These are phyloP conservation scores for Phanerodontia chrysosporium DNA, from an alignment of 768 basidiomycete species.

Conservation along the genomic window DNA sequence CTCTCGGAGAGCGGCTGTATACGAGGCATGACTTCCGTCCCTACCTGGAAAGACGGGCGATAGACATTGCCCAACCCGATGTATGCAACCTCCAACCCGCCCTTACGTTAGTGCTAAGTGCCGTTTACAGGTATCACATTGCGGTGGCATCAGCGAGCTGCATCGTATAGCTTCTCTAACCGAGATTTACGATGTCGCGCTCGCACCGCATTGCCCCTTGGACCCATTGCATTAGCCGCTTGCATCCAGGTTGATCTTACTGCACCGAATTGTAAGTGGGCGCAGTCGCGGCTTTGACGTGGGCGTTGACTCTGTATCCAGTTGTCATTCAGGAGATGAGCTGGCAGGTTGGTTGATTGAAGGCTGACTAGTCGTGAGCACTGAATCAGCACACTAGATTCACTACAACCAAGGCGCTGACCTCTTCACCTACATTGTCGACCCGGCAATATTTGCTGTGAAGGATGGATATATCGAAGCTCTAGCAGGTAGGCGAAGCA, in stretches of 20 bases:
- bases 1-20: slow-evolving; percentile 61
- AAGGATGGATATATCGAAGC: slow-evolving; percentile 46
- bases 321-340: slow-evolving; percentile 67
- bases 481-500: slow-evolving; percentile 20
- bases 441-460: slow-evolving; percentile 50
- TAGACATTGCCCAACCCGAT: slow-evolving; percentile 71
- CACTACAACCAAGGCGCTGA: slow-evolving; percentile 64
- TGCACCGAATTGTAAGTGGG: slow-evolving; percentile 52
- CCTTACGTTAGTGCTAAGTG: background rate
- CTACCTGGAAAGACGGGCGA: slow-evolving; percentile 57
- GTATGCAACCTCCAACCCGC: slow-evolving; percentile 28
- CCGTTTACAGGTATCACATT: slow-evolving; percentile 47
- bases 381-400: slow-evolving; percentile 34
- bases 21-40: slow-evolving; percentile 60
- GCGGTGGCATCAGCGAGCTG: slow-evolving; percentile 57
- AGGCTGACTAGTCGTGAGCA: background rate
- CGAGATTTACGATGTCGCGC: slow-evolving; percentile 67
- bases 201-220: slow-evolving; percentile 74
- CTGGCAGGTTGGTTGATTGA: slow-evolving; percentile 39
- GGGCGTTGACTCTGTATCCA: slow-evolving; percentile 14
- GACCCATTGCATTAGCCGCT: slow-evolving; percentile 68
- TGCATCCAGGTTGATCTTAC: slow-evolving; percentile 60
- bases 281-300: background rate
- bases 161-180: slow-evolving; percentile 54
- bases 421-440: slow-evolving; percentile 53